Conservation (phyloP, 2,329 filamentous ascomycete species). For the Parastagonospora avenae region DNA sequence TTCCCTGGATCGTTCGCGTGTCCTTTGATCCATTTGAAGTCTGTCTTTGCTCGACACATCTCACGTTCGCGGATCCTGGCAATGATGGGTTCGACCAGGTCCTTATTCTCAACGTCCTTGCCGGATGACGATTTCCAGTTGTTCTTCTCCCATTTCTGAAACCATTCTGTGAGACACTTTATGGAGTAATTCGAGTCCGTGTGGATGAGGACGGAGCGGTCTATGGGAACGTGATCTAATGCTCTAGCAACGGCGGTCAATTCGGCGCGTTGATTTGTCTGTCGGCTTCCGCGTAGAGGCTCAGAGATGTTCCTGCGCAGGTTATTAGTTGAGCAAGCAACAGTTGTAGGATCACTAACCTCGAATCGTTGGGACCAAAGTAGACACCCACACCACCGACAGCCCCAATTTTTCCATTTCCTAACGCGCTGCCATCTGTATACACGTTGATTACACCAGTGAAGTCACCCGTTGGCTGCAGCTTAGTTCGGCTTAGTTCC, state of each 20-base stretch:
- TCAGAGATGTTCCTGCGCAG: slow-evolving; percentile 71
- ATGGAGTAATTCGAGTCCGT: slow-evolving; percentile 93
- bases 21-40: slow-evolving; percentile 89
- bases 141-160: slow-evolving; percentile 73
- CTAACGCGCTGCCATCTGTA: slow-evolving; percentile 66
- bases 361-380: slow-evolving; percentile 64
- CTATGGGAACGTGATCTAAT: slow-evolving; percentile 72
- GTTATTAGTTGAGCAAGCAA: slow-evolving; percentile 1
- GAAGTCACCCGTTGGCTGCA: slow-evolving; percentile 50
- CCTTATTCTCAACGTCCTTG: slow-evolving; percentile 81
- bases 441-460: slow-evolving; percentile 63
- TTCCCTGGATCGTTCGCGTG: slow-evolving; percentile 78
- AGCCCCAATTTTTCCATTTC: slow-evolving; percentile 62
- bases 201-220: slow-evolving; percentile 74
- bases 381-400: slow-evolving; percentile 68
- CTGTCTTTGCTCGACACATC: slow-evolving; percentile 58
- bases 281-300: slow-evolving; percentile 70
- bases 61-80: slow-evolving; percentile 72
- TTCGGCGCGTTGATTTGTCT: slow-evolving; percentile 98
- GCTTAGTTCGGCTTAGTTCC: slow-evolving; percentile 55
- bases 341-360: slow-evolving; percentile 47
- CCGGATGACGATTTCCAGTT: slow-evolving; percentile 76
- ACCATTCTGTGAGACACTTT: slow-evolving; percentile 87
- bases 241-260: slow-evolving; percentile 85
- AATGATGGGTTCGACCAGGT: slow-evolving; percentile 77